These are phyloP conservation scores for Gracilariopsis chorda DNA, from an alignment of 23 red algal species.

Conservation along the genomic window DNA sequence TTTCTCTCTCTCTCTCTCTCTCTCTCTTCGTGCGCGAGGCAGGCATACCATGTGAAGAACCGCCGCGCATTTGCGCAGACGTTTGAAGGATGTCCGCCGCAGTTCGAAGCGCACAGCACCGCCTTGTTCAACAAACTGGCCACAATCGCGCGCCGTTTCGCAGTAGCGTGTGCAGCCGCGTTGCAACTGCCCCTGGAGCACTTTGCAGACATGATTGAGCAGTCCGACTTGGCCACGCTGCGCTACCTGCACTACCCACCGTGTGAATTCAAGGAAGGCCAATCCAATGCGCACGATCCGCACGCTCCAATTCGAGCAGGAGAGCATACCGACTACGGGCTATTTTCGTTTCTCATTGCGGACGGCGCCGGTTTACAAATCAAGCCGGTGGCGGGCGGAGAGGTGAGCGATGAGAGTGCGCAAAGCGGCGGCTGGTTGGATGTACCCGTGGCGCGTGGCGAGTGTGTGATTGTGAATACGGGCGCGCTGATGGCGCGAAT, in stretches of 20 bases:
- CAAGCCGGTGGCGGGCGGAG: neutral
- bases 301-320: conserved; percentile 3
- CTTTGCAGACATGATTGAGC: neutral
- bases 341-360: conserved; percentile 36
- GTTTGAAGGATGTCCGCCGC: neutral
- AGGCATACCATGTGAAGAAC: conserved; percentile 38
- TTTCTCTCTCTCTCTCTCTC: no score
- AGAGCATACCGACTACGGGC: conserved; percentile 49
- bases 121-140: neutral
- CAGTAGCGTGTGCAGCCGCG: conserved; percentile 13
- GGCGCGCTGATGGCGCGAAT: conserved; percentile 39
- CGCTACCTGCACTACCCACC: conserved; percentile 32
- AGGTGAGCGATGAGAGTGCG: neutral
- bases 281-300: neutral
- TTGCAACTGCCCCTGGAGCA: neutral
- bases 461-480: neutral
- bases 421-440: neutral
- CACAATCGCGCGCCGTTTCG: neutral
- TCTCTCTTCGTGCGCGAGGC: no score
- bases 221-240: neutral
- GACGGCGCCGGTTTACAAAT: conserved; percentile 22
- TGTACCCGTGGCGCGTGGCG: conserved; percentile 7
- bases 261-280: neutral
- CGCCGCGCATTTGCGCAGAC: neutral
- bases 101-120: neutral